These are phyloP conservation scores for Mucor sp. DNA, from an alignment of 371 early-diverging fungal genomes.

Conservation along the genomic window DNA sequence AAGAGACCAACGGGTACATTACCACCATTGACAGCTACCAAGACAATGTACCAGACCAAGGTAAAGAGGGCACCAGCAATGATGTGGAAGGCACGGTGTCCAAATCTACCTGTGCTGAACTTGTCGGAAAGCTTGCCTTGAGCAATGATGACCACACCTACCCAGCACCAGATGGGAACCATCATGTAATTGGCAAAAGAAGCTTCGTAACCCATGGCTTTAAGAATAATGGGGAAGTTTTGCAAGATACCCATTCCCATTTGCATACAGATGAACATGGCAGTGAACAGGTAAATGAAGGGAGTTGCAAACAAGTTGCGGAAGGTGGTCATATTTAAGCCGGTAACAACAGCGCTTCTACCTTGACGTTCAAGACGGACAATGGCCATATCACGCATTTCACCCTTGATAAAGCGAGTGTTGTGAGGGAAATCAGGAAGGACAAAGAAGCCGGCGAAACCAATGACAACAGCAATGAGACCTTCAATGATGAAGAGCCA, in stretches of 20 bases:
- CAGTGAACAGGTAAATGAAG: slow-evolving; percentile 36
- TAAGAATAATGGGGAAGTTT: slow-evolving; percentile 45
- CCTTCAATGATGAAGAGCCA: slow-evolving; percentile 67
- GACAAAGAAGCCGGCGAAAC: slow-evolving; percentile 41
- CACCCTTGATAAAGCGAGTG: slow-evolving; percentile 48
- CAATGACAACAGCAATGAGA: slow-evolving; percentile 46
- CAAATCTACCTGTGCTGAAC: neutral
- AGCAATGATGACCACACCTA: slow-evolving; percentile 39
- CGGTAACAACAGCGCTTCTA: slow-evolving; percentile 16
- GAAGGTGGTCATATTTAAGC: slow-evolving; percentile 32
- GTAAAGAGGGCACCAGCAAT: slow-evolving; percentile 38
- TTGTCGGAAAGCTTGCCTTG: slow-evolving; percentile 47
- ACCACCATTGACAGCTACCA: slow-evolving; percentile 55
- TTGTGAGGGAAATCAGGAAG: slow-evolving; percentile 65
- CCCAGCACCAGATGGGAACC: slow-evolving; percentile 47
- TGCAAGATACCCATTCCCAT: slow-evolving; percentile 49
- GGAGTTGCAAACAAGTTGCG: slow-evolving; percentile 44
- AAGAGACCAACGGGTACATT: slow-evolving; percentile 31
- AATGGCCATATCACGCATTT: slow-evolving; percentile 53
- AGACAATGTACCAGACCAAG: slow-evolving; percentile 52
- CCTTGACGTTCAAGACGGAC: slow-evolving; percentile 52
- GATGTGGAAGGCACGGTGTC: slow-evolving; percentile 44
- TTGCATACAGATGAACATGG: slow-evolving; percentile 47
- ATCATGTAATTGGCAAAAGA: slow-evolving; percentile 49
- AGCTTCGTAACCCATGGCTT: slow-evolving; percentile 28